phyloP scores from a whole-genome alignment of 2,329 filamentous ascomycete genomes.

The Alternaria longipes region DNA sequence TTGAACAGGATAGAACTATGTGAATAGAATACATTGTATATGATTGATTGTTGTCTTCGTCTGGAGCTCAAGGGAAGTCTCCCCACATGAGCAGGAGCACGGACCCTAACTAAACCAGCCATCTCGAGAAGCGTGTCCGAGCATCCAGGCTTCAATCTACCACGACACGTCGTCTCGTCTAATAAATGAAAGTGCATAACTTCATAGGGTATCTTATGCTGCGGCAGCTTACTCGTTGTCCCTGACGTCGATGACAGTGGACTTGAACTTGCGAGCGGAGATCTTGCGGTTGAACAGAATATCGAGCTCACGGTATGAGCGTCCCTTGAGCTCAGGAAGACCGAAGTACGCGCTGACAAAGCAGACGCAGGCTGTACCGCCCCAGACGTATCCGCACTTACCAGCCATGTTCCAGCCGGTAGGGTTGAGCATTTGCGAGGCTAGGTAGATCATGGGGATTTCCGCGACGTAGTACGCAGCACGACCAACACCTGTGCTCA shows the following conservation, averaged over 20 bases:
- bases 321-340: conserved; percentile 64
- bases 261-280: conserved; percentile 64
- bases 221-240: conserved; percentile 66
- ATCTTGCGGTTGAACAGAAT: conserved; percentile 55
- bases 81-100: background rate
- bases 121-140: background rate
- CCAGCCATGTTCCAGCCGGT: conserved; percentile 52
- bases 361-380: conserved; percentile 62
- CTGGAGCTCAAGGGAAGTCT: background rate
- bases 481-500: conserved; percentile 71
- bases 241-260: conserved; percentile 64
- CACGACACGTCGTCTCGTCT: background rate
- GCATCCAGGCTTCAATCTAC: background rate
- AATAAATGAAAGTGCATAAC: background rate
- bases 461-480: conserved; percentile 69
- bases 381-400: conserved; percentile 44
- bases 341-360: conserved; percentile 59
- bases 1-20: background rate
- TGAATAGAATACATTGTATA: background rate
- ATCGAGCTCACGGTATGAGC: conserved; percentile 61
- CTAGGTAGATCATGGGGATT: conserved; percentile 72
- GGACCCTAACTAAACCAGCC: background rate
- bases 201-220: background rate
- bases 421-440: conserved; percentile 60
- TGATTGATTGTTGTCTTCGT: background rate